A percentile compares a stretch with the other conserved stretches of the same genome.
These are phyloP conservation scores for Prinsepia uniflora DNA, from an alignment of 306 rosid genomes.

Conservation along the genomic window DNA sequence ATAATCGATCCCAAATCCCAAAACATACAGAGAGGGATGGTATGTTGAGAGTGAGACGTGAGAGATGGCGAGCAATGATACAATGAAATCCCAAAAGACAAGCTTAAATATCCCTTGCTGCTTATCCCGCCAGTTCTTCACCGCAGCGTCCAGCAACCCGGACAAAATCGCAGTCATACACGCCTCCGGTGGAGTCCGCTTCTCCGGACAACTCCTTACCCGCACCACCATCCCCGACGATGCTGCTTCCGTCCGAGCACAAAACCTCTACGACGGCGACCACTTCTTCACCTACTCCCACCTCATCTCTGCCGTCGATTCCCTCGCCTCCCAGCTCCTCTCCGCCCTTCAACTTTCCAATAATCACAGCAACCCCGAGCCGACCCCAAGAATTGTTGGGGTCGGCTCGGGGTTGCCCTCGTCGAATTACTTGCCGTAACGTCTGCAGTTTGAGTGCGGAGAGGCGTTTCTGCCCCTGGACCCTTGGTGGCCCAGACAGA, in stretches of 20 bases:
- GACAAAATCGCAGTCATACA: constrained; percentile 62
- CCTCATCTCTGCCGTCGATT: constrained; percentile 46
- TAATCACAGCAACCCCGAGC: background rate
- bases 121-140: constrained; percentile 62
- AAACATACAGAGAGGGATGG: too few relatives aligned
- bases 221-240: background rate
- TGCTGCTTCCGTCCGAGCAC: background rate
- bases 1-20: too few relatives aligned
- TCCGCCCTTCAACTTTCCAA: constrained; percentile 17
- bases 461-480: constrained; percentile 84
- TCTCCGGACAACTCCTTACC: constrained; percentile 28
- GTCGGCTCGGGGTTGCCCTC: too few relatives aligned
- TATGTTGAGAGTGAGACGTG: background rate
- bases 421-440: too few relatives aligned
- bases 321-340: constrained; percentile 61
- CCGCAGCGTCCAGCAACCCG: constrained; percentile 46
- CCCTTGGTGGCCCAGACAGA: constrained; percentile 69
- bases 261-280: constrained; percentile 36
- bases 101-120: constrained; percentile 34
- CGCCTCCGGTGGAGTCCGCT: constrained; percentile 47
- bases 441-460: constrained; percentile 63
- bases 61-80: background rate
- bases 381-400: constrained; percentile 49
- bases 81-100: background rate
- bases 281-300: constrained; percentile 61